Base-by-base conservation (phyloP, 495 filamentous ascomycete species). In the Aspergillus bertholletiae region DNA sequence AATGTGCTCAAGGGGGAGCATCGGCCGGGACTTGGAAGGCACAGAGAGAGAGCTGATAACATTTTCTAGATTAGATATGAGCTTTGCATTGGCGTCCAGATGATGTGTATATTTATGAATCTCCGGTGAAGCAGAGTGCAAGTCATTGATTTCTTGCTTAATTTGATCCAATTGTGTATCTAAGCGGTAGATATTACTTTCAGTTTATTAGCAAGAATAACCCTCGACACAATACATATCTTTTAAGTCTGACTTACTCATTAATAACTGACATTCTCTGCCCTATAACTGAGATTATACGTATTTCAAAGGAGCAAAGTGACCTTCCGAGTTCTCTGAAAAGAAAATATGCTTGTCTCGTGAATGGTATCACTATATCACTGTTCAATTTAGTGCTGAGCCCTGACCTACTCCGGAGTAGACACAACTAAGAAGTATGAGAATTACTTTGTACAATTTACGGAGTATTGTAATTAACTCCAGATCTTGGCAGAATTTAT, bases 101-200 rank as follows among this genome's bases (percentile, higher is more conserved):
- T 53, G 15, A 22, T 65, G 55, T 12, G 55, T 53, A 46, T 69
- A 61, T 53, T 60, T 58, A 39, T 65, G 53, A 20, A 46, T 49
- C 48, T 52, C 59, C 44, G 32, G 9, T 54, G 32, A 12, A 40
- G 60, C 27, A 27, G 57, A 21, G 20, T 56, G 55, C 48, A 50
- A 15, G 12, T 64, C 55, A 20, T 51, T 51, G 30, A 68, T 57
- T 39, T 66, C 63, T 28, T 89, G 76, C 46, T 88, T 81, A 46
- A 96, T 74, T 39, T 82, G 83, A 63, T 96, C 92, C 51, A 98
- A 80, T 59, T 89, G 87, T 37, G 78, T 74, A 68, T 97, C 92
- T 50, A 97, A 74, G 34, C 79, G 82, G 52, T 83, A 84, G 41
- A 96, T 79, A 68, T 92, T 90, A 70, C 92, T 96, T 62, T 7